A percentile compares a stretch with the other conserved stretches of the same genome.
phyloP scores from a whole-genome alignment of 2,329 filamentous ascomycete species.

The Alternaria alternata region DNA sequence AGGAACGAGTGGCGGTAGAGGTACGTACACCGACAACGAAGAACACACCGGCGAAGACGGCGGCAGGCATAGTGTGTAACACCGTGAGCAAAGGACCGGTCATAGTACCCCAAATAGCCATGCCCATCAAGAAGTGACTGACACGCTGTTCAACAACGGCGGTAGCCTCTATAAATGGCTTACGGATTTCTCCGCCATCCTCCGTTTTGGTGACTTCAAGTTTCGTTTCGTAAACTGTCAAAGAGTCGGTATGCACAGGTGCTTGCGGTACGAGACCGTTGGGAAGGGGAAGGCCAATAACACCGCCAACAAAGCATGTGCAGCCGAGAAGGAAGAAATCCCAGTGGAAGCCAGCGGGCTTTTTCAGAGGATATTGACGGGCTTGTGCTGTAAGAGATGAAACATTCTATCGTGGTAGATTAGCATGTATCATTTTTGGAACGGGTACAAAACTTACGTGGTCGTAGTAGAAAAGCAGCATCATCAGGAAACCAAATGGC shows the following conservation, averaged over 20 bases:
- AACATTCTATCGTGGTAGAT: slow-evolving; percentile 49
- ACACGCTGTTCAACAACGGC: slow-evolving; percentile 62
- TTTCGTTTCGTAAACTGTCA: slow-evolving; percentile 51
- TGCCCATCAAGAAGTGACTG: slow-evolving; percentile 62
- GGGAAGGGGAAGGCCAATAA: slow-evolving; percentile 62
- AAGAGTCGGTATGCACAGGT: slow-evolving; percentile 64
- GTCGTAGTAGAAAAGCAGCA: slow-evolving; percentile 66
- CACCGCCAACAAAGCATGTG: slow-evolving; percentile 61
- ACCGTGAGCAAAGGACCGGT: slow-evolving; percentile 61
- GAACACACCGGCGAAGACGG: slow-evolving; percentile 63
- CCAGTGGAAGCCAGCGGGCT: slow-evolving; percentile 66
- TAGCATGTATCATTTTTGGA: neutral
- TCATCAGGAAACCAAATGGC: slow-evolving; percentile 63
- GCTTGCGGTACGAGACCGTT: slow-evolving; percentile 65
- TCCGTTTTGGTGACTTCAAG: slow-evolving; percentile 51
- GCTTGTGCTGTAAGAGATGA: slow-evolving; percentile 63
- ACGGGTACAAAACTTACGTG: slow-evolving; percentile 43
- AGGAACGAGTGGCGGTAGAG: neutral
- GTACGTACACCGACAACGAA: slow-evolving; percentile 61
- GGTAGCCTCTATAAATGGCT: slow-evolving; percentile 55
- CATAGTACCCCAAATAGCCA: slow-evolving; percentile 64
- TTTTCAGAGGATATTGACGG: slow-evolving; percentile 61
- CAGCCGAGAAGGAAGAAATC: slow-evolving; percentile 65
- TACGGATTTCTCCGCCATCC: slow-evolving; percentile 54
- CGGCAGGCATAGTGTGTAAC: slow-evolving; percentile 60